Conservation (phyloP, 108 stramenopile genomes). For the Skeletonema grethae region DNA sequence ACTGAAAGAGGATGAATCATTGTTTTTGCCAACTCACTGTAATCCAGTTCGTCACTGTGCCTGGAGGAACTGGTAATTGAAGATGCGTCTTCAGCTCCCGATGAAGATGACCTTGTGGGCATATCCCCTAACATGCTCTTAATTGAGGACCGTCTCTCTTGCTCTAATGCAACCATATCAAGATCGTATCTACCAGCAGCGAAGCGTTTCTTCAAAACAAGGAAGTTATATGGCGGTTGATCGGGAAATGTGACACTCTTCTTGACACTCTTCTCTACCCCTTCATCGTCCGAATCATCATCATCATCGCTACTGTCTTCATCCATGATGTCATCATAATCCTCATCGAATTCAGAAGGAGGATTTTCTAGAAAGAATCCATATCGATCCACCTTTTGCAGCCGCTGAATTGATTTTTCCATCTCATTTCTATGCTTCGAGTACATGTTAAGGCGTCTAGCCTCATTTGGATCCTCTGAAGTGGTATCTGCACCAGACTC, state of each 20-base stretch:
- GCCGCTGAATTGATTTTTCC: slow-evolving; percentile 59
- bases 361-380: slow-evolving; percentile 67
- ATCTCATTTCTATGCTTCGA: slow-evolving; percentile 73
- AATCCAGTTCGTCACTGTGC: slow-evolving; percentile 1
- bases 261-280: not conserved
- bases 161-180: slow-evolving; percentile 54
- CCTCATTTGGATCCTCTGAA: slow-evolving; percentile 7
- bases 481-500: slow-evolving; percentile 24
- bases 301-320: slow-evolving; percentile 13
- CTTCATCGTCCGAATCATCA: slow-evolving; percentile 6
- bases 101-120: not conserved
- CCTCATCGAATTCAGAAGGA: slow-evolving; percentile 69
- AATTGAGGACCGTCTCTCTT: slow-evolving; percentile 47
- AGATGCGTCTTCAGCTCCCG: slow-evolving; percentile 10
- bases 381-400: slow-evolving; percentile 79
- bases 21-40: slow-evolving; percentile 42
- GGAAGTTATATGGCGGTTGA: slow-evolving; percentile 68
- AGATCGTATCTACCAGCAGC: slow-evolving; percentile 68
- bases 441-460: slow-evolving; percentile 49
- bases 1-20: slow-evolving; percentile 64
- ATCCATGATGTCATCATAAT: slow-evolving; percentile 35
- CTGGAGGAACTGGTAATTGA: not conserved
- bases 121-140: slow-evolving; percentile 34
- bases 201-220: slow-evolving; percentile 63
- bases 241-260: slow-evolving; percentile 39